These are phyloP conservation scores for Aspergillus terreus DNA, from an alignment of 2,329 filamentous ascomycete genomes.

Conservation along the genomic window DNA sequence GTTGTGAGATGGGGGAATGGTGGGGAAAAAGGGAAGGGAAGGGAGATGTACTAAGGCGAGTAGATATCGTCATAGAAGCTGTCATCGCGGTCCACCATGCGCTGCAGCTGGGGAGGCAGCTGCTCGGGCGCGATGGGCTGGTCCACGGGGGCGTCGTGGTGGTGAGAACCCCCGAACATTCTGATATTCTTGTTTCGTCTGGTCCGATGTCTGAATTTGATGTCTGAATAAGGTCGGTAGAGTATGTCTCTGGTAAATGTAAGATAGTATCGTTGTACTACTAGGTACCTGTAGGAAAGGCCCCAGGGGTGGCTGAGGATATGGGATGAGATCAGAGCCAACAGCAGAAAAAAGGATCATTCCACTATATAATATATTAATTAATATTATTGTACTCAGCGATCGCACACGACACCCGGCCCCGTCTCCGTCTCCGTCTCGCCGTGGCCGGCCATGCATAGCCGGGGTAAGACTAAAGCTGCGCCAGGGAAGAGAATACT, in stretches of 20 bases:
- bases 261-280: too few species aligned
- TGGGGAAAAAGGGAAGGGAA: too few species aligned
- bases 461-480: neutral
- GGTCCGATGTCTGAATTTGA: neutral
- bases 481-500: constrained; percentile 17
- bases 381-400: too few species aligned
- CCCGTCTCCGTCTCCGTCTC: neutral
- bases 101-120: constrained; percentile 54
- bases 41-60: constrained; percentile 66
- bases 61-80: constrained; percentile 73
- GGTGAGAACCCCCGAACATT: constrained; percentile 30
- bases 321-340: neutral
- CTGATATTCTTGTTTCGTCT: neutral
- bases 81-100: constrained; percentile 60
- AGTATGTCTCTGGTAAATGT: too few species aligned
- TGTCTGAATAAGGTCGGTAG: too few species aligned
- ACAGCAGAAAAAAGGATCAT: neutral
- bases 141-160: constrained; percentile 18
- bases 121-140: constrained; percentile 47
- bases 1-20: neutral
- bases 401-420: constrained; percentile 1
- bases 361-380: neutral
- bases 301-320: neutral
- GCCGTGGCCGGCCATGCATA: neutral
- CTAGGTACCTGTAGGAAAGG: too few species aligned